These are phyloP conservation scores for Candida lessepsii DNA, from an alignment of 805 yeast genomes.

Conservation along the genomic window DNA sequence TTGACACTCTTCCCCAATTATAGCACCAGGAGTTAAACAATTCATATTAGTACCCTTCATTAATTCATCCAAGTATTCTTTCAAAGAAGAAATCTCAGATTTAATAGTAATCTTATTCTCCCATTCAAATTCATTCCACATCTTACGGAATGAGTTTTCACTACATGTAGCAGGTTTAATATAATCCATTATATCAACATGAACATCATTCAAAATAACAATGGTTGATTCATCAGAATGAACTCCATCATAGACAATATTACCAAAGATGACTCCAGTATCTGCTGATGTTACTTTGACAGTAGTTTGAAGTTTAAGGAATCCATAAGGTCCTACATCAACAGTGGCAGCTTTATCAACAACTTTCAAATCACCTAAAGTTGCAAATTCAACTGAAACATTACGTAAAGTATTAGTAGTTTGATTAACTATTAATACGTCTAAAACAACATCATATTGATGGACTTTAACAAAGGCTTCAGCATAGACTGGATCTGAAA, in stretches of 20 bases:
- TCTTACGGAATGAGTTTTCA: constrained; percentile 86
- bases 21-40: constrained; percentile 87
- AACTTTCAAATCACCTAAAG: constrained; percentile 93
- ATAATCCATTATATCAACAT: constrained; percentile 95
- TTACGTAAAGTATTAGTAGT: constrained; percentile 88
- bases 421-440: constrained; percentile 91
- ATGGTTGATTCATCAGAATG: constrained; percentile 87
- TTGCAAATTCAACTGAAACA: constrained; percentile 90
- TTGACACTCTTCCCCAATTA: constrained; percentile 84
- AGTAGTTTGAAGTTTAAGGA: constrained; percentile 84
- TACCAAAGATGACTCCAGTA: constrained; percentile 97
- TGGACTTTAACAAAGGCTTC: constrained; percentile 96
- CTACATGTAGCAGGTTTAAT: constrained; percentile 91
- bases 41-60: constrained; percentile 89
- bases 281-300: constrained; percentile 95
- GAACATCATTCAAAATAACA: constrained; percentile 91
- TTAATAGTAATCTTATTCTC: constrained; percentile 94
- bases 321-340: constrained; percentile 96
- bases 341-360: constrained; percentile 87
- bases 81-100: constrained; percentile 62
- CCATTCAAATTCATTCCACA: constrained; percentile 99
- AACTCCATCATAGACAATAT: constrained; percentile 93
- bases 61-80: constrained; percentile 74
- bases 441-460: constrained; percentile 93
- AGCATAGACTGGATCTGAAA: constrained; percentile 96